Conservation (phyloP, 2,329 filamentous ascomycete species). For the Fusarium solani-melongenae region DNA sequence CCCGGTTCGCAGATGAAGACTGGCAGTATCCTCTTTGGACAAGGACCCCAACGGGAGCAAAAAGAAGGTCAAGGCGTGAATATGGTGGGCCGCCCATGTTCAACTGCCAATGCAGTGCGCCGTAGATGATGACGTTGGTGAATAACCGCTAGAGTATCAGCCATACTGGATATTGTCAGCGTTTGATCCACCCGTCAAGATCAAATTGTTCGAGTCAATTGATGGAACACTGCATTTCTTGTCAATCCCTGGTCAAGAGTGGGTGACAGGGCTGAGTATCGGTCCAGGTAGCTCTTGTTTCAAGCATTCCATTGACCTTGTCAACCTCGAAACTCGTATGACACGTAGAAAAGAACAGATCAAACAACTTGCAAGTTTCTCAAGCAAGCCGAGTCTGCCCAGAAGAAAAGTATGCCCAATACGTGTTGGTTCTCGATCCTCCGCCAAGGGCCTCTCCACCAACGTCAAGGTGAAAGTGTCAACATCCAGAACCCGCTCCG, state of each 20-base stretch:
- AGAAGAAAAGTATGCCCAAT: not conserved
- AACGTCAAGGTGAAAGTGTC: not conserved
- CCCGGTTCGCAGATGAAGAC: not conserved
- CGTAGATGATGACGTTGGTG: not conserved
- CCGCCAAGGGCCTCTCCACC: not conserved
- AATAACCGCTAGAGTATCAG: not conserved
- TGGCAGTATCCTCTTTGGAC: not conserved
- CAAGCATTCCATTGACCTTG: not conserved
- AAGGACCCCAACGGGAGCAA: not conserved
- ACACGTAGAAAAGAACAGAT: not conserved
- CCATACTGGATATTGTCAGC: not conserved
- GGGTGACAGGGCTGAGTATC: not conserved
- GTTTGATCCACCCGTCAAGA: constrained; percentile 3
- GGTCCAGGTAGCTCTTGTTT: not conserved
- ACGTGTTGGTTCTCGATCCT: not conserved
- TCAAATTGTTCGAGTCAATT: not conserved
- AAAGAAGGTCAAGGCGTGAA: not conserved
- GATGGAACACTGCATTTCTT: not conserved
- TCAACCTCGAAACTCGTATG: not conserved
- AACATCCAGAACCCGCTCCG: not conserved
- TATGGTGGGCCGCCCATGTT: not conserved
- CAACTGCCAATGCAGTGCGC: not conserved
- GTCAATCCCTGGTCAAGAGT: not conserved
- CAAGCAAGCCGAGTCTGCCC: not conserved
- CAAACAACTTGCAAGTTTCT: not conserved